Conservation (phyloP, 768 basidiomycete species). For the Rubroboletus satanas region DNA sequence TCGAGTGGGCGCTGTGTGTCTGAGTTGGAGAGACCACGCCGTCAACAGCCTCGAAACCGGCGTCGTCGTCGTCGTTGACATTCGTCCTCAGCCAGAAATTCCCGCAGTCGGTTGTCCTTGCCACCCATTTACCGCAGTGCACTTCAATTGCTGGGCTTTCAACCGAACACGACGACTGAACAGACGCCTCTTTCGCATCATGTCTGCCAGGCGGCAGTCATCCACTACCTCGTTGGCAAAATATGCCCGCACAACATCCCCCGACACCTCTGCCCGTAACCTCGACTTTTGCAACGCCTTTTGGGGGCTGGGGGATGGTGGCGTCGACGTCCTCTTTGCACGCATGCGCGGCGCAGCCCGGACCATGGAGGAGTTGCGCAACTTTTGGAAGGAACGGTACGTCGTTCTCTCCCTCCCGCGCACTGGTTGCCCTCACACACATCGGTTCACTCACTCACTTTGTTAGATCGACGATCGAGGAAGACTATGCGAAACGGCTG, state of each 20-base stretch:
- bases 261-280: conserved; percentile 43
- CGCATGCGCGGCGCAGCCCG: conserved; percentile 81
- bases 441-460: conserved; percentile 2
- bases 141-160: conserved; percentile 16
- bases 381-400: conserved; percentile 93
- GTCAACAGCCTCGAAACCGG: neutral
- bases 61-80: neutral
- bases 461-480: conserved; percentile 79
- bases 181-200: conserved; percentile 28
- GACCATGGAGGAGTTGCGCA: conserved; percentile 84
- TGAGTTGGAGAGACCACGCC: conserved; percentile 1
- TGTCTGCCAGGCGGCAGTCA: conserved; percentile 75
- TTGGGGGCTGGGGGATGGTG: conserved; percentile 85
- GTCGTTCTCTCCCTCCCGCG: conserved; percentile 20
- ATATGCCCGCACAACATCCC: conserved; percentile 56
- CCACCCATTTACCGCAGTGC: conserved; percentile 9
- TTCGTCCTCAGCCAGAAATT: neutral
- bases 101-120: neutral
- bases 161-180: conserved; percentile 13
- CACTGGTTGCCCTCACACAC: neutral
- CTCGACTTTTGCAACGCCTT: conserved; percentile 96
- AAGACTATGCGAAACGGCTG: conserved; percentile 89
- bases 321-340: conserved; percentile 87
- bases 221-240: conserved; percentile 78
- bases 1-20: conserved; percentile 5